phyloP scores from a whole-genome alignment of 352 stramenopile species.

The Pythium rhizo-oryzae region DNA sequence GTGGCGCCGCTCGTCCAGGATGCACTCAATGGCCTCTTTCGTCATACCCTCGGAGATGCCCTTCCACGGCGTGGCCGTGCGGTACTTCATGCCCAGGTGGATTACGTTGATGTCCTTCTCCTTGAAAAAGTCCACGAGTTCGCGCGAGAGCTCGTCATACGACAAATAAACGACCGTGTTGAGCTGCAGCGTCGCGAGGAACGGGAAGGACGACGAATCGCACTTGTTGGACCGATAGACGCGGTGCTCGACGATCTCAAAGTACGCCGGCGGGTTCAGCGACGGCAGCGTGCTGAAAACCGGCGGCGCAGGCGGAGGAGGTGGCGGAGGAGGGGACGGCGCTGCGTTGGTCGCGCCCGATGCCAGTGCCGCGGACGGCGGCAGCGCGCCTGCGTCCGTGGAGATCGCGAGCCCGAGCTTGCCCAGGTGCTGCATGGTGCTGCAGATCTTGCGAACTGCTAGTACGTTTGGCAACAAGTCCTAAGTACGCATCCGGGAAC shows the following conservation, averaged over 20 bases:
- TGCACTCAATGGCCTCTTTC: constrained; percentile 86
- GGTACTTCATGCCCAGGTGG: constrained; percentile 84
- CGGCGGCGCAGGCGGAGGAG: constrained; percentile 21
- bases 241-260: constrained; percentile 86
- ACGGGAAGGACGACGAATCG: constrained; percentile 83
- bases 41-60: constrained; percentile 84
- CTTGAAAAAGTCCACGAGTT: constrained; percentile 81
- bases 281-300: constrained; percentile 66
- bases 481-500: constrained; percentile 1
- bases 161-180: constrained; percentile 89
- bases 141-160: constrained; percentile 78
- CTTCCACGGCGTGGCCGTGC: constrained; percentile 64
- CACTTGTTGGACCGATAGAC: constrained; percentile 89
- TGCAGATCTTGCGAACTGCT: neutral
- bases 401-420: constrained; percentile 25
- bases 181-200: constrained; percentile 76
- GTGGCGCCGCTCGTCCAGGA: constrained; percentile 76
- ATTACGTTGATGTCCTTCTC: constrained; percentile 84
- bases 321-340: neutral
- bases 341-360: neutral
- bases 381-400: constrained; percentile 9
- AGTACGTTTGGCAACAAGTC: neutral
- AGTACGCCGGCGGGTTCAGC: constrained; percentile 85
- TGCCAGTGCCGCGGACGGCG: neutral
- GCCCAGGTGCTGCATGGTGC: constrained; percentile 13